Percentiles rank a stretch among this genome's conserved stretches.
These are phyloP conservation scores for Dioszegia aurantiaca DNA, from an alignment of 768 basidiomycete genomes.

Conservation along the genomic window DNA sequence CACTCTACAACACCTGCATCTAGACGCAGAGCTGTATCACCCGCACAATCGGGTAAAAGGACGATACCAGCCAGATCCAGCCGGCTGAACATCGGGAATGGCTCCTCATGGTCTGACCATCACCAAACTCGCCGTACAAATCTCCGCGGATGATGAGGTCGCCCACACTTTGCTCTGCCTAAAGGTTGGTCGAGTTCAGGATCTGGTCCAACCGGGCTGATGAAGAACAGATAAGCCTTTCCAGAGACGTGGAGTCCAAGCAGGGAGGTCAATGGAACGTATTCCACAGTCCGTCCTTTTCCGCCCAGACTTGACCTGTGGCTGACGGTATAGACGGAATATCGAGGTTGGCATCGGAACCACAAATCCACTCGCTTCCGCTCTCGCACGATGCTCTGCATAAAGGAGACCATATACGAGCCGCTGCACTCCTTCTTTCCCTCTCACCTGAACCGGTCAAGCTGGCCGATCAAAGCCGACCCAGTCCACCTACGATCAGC, in stretches of 20 bases:
- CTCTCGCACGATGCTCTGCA: slow-evolving; percentile 9
- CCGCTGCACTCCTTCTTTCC: slow-evolving; percentile 25
- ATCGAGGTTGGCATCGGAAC: slow-evolving; percentile 11
- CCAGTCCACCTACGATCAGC: slow-evolving; percentile 25
- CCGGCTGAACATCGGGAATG: too few species aligned
- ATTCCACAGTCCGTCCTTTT: slow-evolving; percentile 14
- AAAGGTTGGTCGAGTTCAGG: too few species aligned
- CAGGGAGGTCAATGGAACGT: slow-evolving; percentile 9
- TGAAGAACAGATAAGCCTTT: slow-evolving; percentile 16
- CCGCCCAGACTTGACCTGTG: background rate
- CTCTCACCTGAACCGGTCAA: slow-evolving; percentile 20
- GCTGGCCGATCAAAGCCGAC: background rate
- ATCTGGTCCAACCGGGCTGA: too few species aligned
- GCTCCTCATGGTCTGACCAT: slow-evolving; percentile 29
- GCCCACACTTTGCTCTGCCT: slow-evolving; percentile 35
- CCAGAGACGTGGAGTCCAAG: background rate
- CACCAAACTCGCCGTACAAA: slow-evolving; percentile 31
- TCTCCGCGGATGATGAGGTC: slow-evolving; percentile 24
- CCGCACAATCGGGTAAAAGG: too few species aligned
- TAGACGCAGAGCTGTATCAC: too few species aligned
- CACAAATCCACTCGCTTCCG: slow-evolving; percentile 26
- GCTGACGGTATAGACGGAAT: background rate
- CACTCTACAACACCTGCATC: background rate
- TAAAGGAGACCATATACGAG: slow-evolving; percentile 6
- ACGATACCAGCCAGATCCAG: too few species aligned